phyloP scores from a whole-genome alignment of 208 protist species.

The Naegleria lovaniensis region DNA sequence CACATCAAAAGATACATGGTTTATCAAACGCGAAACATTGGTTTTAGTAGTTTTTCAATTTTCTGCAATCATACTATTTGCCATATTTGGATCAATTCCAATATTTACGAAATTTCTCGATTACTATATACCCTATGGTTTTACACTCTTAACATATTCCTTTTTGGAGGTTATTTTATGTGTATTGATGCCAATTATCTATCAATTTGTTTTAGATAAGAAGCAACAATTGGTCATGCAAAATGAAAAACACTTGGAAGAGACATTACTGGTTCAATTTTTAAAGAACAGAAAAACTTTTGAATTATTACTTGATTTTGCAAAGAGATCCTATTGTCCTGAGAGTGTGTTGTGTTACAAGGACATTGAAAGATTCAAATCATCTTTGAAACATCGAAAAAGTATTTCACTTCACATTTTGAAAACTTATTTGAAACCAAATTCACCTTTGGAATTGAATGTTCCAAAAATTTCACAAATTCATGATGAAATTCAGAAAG shows the following conservation, averaged over 20 bases:
- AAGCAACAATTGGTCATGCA: too few species aligned
- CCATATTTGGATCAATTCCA: background rate
- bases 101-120: background rate
- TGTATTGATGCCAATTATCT: background rate
- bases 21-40: background rate
- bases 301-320: background rate
- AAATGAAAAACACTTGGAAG: too few species aligned
- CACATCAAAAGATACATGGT: constrained; percentile 2
- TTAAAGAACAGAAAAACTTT: background rate
- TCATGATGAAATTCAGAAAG: background rate
- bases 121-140: background rate
- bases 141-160: background rate
- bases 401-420: background rate
- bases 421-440: background rate
- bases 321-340: background rate
- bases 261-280: too few species aligned
- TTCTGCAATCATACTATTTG: background rate
- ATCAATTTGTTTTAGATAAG: background rate
- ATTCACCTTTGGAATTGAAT: background rate
- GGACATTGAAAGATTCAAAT: background rate
- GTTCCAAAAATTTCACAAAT: background rate
- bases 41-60: background rate
- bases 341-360: background rate
- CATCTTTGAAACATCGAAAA: background rate
- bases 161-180: background rate